Evolutionary conservation across 768 basidiomycete species (phyloP), one percentile per base, ranked within the genome.

Genomic region (Mycena rosella): DNA sequence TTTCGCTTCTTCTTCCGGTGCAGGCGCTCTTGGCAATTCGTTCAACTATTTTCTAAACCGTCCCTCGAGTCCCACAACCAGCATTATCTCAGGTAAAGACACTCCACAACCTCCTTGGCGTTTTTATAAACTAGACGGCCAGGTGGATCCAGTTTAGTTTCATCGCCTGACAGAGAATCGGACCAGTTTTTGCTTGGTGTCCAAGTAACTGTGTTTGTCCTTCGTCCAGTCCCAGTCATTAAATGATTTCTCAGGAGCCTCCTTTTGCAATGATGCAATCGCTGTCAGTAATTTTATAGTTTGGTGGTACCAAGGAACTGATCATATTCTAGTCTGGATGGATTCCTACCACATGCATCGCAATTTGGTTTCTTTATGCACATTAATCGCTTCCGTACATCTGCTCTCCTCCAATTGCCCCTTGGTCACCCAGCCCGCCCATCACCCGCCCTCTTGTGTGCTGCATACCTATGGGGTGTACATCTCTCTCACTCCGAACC

Each of bases 341-440:
- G 54, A n/a, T 72, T 72, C 45, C 53, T 72, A 13, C 68, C 71
- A 10, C 71, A 72, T 36, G 63, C 64, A 20, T 60, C 60, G 14
- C 71, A 72, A 32, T 72, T 63, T 47, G 68, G 71, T 0, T 72
- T 72, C 40, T 72, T 72, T 36, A 54, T 72, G 65, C 65, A 72
- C 27, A 32, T 42, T 15, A 57, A 44, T 22, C 68, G 65, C 32
- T 72, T 72, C 34, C 71, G 68, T 13, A 56, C 62, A 18, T 47
- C 68, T n/a, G 71, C 71, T 22, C 53, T 70, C 27, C 70, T 71
- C 9, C 61, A 63, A 48, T 30, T 72, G 6, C 71, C 71, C 7
- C 55, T 69, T 18, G 71, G 71, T 9, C 64, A 72, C 48, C 64
- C 65, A 4, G 56, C 45, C 3, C 71, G 68, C 4, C 71, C 71